These are phyloP conservation scores for Lagenidium sp. DNA, from an alignment of 352 stramenopile species.

Conservation along the genomic window DNA sequence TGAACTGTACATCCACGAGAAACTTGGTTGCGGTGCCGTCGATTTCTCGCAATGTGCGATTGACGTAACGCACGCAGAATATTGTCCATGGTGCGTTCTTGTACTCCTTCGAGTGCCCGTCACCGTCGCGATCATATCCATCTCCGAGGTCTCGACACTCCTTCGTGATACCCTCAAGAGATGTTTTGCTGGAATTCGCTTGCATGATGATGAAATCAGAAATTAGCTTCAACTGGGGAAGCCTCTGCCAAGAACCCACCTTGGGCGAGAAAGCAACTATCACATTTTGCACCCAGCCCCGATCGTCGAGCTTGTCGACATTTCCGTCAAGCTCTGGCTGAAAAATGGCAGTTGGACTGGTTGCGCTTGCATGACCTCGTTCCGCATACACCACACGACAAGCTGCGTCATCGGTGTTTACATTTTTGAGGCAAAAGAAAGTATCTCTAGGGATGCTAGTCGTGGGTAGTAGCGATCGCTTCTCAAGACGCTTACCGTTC, in stretches of 20 bases:
- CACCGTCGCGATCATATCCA: conserved; percentile 26
- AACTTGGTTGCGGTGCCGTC: conserved; percentile 7
- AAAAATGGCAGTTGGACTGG: too few species aligned
- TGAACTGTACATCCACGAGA: conserved; percentile 21
- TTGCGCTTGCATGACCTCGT: too few species aligned
- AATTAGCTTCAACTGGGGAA: conserved; percentile 19
- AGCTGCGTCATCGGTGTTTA: conserved; percentile 20
- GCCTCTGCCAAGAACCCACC: conserved; percentile 15
- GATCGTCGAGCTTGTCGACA: conserved; percentile 20
- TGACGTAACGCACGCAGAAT: conserved; percentile 26
- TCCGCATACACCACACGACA: conserved; percentile 25
- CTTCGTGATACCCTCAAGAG: conserved; percentile 20
- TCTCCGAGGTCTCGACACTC: conserved; percentile 13
- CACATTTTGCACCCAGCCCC: conserved; percentile 18
- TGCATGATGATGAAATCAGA: conserved; percentile 26
- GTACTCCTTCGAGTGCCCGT: conserved; percentile 40
- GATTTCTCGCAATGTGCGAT: conserved; percentile 21
- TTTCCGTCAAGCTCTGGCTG: conserved; percentile 17
- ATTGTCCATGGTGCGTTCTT: conserved; percentile 30
- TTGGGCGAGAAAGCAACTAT: conserved; percentile 14
- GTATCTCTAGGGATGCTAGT: conserved; percentile 1
- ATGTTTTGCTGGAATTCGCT: conserved; percentile 11
- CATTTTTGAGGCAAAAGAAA: conserved; percentile 25
- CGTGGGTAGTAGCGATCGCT: conserved; percentile 3
- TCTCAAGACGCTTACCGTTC: conserved; percentile 5